Evolutionary conservation across 2,329 filamentous ascomycete genomes (phyloP), one percentile per base, ranked within the genome.

Genomic region (Hypoxylon sp.): DNA sequence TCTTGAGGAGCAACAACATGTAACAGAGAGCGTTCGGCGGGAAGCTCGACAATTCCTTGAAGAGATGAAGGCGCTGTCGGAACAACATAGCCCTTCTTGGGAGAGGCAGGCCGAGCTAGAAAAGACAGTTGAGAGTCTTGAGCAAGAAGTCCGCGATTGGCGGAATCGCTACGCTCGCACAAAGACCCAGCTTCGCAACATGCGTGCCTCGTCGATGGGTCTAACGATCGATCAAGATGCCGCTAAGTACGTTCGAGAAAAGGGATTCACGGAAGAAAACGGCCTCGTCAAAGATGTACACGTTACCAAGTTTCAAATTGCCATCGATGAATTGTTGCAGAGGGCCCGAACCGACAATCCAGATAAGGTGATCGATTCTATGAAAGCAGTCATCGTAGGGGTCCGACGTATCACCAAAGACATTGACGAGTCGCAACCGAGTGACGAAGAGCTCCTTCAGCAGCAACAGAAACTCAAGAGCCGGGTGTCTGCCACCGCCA

Each of bases 231-330:
- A 91, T 6, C 88, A 91, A 67, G 91, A 95, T 72, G 90, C 90
- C n/a, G 88, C 87, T 54, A 88, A 87, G 71, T 88, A 90, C 70
- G 81, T 90, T 44, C 87, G 88, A 55, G 90, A 93, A 57, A 87
- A 87, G 75, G 88, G 86, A 26, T 91, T 96, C 71, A 86, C 88
- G 22, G 87, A 91, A 39, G 87, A 91, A 11, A 87, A 90, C 65
- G 96, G 96, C 5, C 80, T 96, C 22, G 90, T 99, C 74, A 94
- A 93, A 81, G 96, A 98, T 80, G 88, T 98, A 11, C 92, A 98
- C 78, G 90, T 99, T 72, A 98, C 95, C 55, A 94, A 93, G 76
- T 98, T 97, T 83, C 96, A 99, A 80, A 91, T 98, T 67, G 89
- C 94, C 22, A 92, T 99, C 68, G 95, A 99, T 77, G 95, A 98